phyloP scores from a whole-genome alignment of 768 basidiomycete genomes.

The Strobilomyces echinocephalus region DNA sequence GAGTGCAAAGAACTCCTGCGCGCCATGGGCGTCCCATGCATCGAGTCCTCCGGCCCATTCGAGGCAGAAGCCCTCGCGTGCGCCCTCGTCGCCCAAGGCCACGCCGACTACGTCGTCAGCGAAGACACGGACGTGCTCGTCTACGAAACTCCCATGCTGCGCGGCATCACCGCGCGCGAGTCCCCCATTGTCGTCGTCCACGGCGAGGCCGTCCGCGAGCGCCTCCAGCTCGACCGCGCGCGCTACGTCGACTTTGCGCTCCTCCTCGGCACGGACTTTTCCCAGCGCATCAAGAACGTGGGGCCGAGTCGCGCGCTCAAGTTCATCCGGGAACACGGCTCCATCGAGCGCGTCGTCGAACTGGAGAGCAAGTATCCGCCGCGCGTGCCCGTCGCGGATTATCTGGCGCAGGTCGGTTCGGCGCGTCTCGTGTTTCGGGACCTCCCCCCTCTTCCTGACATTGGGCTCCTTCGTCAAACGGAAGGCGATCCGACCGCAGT shows the following conservation, averaged over 20 bases:
- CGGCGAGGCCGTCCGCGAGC: slow-evolving; percentile 55
- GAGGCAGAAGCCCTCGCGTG: slow-evolving; percentile 89
- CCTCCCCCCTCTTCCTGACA: slow-evolving; percentile 57
- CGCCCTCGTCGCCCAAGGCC: slow-evolving; percentile 65
- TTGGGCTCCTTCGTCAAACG: slow-evolving; percentile 29
- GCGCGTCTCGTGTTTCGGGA: slow-evolving; percentile 64
- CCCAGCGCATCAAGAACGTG: slow-evolving; percentile 75
- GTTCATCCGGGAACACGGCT: slow-evolving; percentile 64
- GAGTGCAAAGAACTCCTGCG: slow-evolving; percentile 64
- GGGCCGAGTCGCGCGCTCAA: slow-evolving; percentile 76
- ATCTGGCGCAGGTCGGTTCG: slow-evolving; percentile 57
- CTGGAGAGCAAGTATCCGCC: slow-evolving; percentile 49
- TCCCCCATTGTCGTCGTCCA: slow-evolving; percentile 61
- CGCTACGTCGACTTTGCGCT: slow-evolving; percentile 81
- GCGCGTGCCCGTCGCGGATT: slow-evolving; percentile 42
- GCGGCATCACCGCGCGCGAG: slow-evolving; percentile 61
- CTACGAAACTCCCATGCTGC: slow-evolving; percentile 78
- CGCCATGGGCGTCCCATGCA: slow-evolving; percentile 80
- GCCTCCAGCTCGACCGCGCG: slow-evolving; percentile 51
- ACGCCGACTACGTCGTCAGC: slow-evolving; percentile 84
- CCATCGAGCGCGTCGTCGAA: slow-evolving; percentile 67
- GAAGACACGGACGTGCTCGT: slow-evolving; percentile 88
- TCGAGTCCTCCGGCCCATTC: slow-evolving; percentile 61
- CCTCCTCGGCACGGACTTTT: slow-evolving; percentile 88
- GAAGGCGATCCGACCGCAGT: slow-evolving; percentile 42